Base-by-base conservation (phyloP, 2,329 filamentous ascomycete species). In the Ceratocystis diversiconidia region DNA sequence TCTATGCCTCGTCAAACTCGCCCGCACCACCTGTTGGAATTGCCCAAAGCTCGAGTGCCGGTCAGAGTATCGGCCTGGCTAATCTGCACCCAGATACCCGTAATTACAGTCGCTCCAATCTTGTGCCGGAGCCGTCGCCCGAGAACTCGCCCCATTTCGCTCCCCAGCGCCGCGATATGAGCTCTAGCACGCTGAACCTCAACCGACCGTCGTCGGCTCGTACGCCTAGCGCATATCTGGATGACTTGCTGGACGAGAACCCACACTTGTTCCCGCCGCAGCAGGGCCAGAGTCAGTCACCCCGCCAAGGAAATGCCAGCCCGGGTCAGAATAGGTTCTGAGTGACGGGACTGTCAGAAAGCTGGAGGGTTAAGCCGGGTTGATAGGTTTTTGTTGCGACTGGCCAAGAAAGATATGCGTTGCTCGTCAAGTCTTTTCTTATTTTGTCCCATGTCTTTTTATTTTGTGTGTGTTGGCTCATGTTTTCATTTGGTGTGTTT, bases 191-290 rank as follows among this genome's bases (percentile, higher is more conserved):
- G 3, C 72, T 92, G 68, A 87, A 85, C 70, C 79, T 87, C 66
- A 84, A 81, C 68, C 83, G 65, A 81, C 86, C 2, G 79, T 84
- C 15, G 8, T 60, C 52, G 19, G 63, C 50, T n/a, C 81, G 92
- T 66, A 88, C 91, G 17, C 92, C 92, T 0, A 95, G 90, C 73
- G 89, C 90, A 19, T 96, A 91, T 73, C 79, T 97, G 48, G 92
- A 97, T 67, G 91, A 96, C 73, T 76, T 97, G 62, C 87, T 96
- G 68, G 90, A 91, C 72, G 89, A 88, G 69, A 86, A 91, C 71
- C 78, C 80, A 5, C 76, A 77, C 46, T 74, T 76, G 69, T 77
- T 83, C 64, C 80, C 81, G 7, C 41, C 59, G n/a, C 60, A 65
- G 41, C 52, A 57, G 52, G 52, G 22, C 52, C 52, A n/a, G 48